phyloP scores from a whole-genome alignment of 306 rosid species.

The Biancaea sappan region DNA sequence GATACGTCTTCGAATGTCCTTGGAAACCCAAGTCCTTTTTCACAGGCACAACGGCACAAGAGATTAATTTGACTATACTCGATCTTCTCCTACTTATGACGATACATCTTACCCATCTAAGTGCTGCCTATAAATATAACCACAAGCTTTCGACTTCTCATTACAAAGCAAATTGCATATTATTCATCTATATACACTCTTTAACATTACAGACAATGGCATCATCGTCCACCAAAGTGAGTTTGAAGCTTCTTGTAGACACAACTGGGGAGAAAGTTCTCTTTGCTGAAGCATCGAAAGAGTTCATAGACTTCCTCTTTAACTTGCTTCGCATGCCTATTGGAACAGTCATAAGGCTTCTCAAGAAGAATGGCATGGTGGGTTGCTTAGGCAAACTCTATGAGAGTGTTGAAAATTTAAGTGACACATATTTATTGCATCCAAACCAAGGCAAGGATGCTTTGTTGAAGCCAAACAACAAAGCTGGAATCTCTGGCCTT shows the following conservation, averaged over 20 bases:
- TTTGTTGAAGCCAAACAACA: conserved; percentile 35
- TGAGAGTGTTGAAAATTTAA: conserved; percentile 40
- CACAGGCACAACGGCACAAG: too few relatives aligned
- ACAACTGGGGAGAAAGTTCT: conserved; percentile 30
- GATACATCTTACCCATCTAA: too few relatives aligned
- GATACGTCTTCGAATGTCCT: too few relatives aligned
- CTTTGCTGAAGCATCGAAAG: conserved; percentile 55
- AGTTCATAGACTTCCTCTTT: conserved; percentile 48
- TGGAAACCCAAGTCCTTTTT: too few relatives aligned
- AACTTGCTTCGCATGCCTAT: conserved; percentile 45
- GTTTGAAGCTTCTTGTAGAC: conserved; percentile 45
- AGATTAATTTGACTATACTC: too few relatives aligned
- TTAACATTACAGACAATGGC: neutral
- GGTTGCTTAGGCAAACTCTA: conserved; percentile 51
- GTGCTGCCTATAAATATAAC: too few relatives aligned
- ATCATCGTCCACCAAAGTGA: conserved; percentile 5
- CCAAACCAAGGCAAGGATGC: conserved; percentile 30
- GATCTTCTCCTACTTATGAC: too few relatives aligned
- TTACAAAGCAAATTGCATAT: too few relatives aligned
- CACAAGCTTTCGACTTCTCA: too few relatives aligned
- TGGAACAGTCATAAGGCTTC: conserved; percentile 19
- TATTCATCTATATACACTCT: too few relatives aligned
- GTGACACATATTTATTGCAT: conserved; percentile 33
- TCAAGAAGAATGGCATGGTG: conserved; percentile 33
- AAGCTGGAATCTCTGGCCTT: neutral